A percentile compares a stretch with the other conserved stretches of the same genome.
Evolutionary conservation across 2,329 filamentous ascomycete species (phyloP).

Genomic region (Domatiomyces catenatus): DNA sequence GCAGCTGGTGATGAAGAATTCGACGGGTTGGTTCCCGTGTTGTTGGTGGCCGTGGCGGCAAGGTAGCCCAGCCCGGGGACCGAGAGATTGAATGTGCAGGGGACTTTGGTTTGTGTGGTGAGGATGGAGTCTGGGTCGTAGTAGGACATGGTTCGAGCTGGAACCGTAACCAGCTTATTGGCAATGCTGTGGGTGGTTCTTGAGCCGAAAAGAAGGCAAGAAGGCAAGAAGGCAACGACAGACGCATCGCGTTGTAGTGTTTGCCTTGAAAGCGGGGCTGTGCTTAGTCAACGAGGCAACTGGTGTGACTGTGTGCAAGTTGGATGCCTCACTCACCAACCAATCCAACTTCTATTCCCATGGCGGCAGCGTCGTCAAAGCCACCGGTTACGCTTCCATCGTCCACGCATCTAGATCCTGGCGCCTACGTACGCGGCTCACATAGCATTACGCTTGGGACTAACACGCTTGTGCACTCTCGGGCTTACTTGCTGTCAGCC

Average conservation of each 20-base stretch:
- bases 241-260: too few relatives aligned
- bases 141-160: conserved; percentile 24
- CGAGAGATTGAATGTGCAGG: conserved; percentile 85
- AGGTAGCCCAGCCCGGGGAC: conserved; percentile 77
- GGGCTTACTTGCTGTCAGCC: conserved; percentile 61
- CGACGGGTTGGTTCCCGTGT: conserved; percentile 29
- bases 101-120: conserved; percentile 63
- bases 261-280: background rate
- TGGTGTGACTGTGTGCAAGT: background rate
- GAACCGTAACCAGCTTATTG: too few relatives aligned
- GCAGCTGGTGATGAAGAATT: background rate
- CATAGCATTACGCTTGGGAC: conserved; percentile 65
- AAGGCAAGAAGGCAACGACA: too few relatives aligned
- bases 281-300: background rate
- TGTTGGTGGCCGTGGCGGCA: conserved; percentile 59
- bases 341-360: conserved; percentile 2
- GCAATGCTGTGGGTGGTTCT: background rate
- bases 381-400: conserved; percentile 19
- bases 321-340: background rate
- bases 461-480: conserved; percentile 73
- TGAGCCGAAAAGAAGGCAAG: background rate
- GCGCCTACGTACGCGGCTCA: conserved; percentile 45
- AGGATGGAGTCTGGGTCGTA: conserved; percentile 34
- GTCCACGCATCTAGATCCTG: conserved; percentile 30
- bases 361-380: conserved; percentile 10